Evolutionary conservation across 495 filamentous ascomycete species (phyloP).

Genomic region (Hyaloscypha hepaticicola): DNA sequence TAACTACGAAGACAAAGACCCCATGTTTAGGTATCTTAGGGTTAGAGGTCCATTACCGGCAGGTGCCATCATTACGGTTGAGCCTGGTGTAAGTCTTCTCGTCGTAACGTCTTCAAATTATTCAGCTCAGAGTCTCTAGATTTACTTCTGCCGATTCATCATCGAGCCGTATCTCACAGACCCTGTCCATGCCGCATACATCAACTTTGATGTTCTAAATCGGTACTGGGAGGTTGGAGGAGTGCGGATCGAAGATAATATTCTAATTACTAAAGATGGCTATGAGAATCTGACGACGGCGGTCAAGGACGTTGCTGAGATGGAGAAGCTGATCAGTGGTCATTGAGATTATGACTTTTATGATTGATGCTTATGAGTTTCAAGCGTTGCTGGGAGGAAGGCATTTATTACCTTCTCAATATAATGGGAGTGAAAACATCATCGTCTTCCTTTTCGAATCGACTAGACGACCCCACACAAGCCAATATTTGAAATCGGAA

Average conservation of each 20-base stretch:
- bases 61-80: slow-evolving; percentile 82
- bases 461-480: no score
- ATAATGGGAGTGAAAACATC: no score
- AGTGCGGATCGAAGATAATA: slow-evolving; percentile 70
- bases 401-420: no score
- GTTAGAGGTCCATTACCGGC: slow-evolving; percentile 75
- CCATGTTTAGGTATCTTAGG: slow-evolving; percentile 82
- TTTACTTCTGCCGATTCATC: slow-evolving; percentile 94
- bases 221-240: slow-evolving; percentile 90
- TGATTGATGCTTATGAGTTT: not conserved
- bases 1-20: slow-evolving; percentile 79
- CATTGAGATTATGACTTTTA: slow-evolving; percentile 2
- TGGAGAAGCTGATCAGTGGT: slow-evolving; percentile 57
- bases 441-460: no score
- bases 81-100: slow-evolving; percentile 65
- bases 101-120: not conserved
- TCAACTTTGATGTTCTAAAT: slow-evolving; percentile 70
- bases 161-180: slow-evolving; percentile 79
- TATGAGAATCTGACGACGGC: slow-evolving; percentile 78
- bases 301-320: slow-evolving; percentile 68
- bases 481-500: no score
- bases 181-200: slow-evolving; percentile 65
- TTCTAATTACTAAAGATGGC: slow-evolving; percentile 75
- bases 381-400: not conserved
- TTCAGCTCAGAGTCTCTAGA: slow-evolving; percentile 32